Evolutionary conservation across 805 yeast species (phyloP).

Genomic region (Candida palmyrensis): DNA sequence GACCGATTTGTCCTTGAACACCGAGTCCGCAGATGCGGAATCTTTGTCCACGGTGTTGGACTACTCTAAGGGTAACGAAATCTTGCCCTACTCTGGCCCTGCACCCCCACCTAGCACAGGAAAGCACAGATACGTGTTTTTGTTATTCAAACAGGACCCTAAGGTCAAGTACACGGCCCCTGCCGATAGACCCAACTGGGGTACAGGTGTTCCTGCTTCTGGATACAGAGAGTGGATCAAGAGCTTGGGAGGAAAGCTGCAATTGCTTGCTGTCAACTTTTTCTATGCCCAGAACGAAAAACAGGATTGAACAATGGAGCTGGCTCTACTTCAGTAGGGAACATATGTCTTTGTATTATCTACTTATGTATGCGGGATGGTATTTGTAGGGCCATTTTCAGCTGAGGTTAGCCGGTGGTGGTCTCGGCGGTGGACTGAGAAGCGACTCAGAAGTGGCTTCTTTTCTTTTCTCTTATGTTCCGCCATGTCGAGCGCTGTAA

Average conservation of each 20-base stretch:
- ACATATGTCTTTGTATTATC: too few relatives aligned
- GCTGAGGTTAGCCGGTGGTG: too few relatives aligned
- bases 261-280: conserved; percentile 73
- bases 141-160: conserved; percentile 65
- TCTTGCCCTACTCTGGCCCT: conserved; percentile 70
- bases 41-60: conserved; percentile 27
- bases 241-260: conserved; percentile 48
- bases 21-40: conserved; percentile 29
- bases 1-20: conserved; percentile 46
- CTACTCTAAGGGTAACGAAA: conserved; percentile 29
- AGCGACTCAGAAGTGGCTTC: too few relatives aligned
- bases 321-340: too few relatives aligned
- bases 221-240: conserved; percentile 76
- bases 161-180: conserved; percentile 37
- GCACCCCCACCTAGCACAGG: conserved; percentile 89
- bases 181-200: conserved; percentile 71
- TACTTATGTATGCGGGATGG: too few relatives aligned
- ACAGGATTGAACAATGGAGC: conserved; percentile 1
- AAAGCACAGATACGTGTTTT: conserved; percentile 78
- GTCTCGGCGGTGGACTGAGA: too few relatives aligned
- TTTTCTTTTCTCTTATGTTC: neutral
- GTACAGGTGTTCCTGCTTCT: conserved; percentile 72
- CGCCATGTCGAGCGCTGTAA: conserved; percentile 34
- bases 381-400: too few relatives aligned
- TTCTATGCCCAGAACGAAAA: conserved; percentile 66